Base-by-base conservation (phyloP, 192 early-diverging fungal genomes). In the Gigaspora rosea region DNA sequence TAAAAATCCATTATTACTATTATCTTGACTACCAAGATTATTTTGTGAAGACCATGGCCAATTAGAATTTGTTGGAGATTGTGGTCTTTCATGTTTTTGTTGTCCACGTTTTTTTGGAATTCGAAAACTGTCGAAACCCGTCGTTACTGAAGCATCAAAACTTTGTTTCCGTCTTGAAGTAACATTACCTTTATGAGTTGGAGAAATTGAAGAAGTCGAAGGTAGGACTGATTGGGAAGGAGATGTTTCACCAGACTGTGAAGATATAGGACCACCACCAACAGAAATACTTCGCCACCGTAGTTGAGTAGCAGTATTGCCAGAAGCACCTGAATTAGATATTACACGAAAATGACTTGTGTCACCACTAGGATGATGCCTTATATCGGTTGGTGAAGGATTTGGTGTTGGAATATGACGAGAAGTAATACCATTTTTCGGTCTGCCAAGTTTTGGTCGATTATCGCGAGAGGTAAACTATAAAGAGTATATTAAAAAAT, bases 371-470 rank as follows among this genome's bases (percentile, higher is more conserved):
- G 49, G 70, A 56, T 54, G 18, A 64, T 47, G 33, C 35, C 20
- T 61, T 59, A 75, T 75, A 12, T 50, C 47, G 7, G 72, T 75
- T 16, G 73, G 73, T 2, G 73, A 75, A 50, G 73, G 73, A 50
- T 61, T 75, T 49, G 73, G 73, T 7, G 73, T 75, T 41, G 73
- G 73, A 41, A 75, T 75, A 51, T 75, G 27, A 58, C 20, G 41
- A 41, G 41, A 41, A 41, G 41, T 41, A 3, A 41, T 41, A 41
- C 41, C 20, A 9, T 50, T 54, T 58, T 73, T 73, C 8, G 71
- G 35, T 73, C 57, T 56, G 13, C 22, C 54, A 15, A 73, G 27
- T n/a, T 71, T 15, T 15, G 48, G 48, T 33, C 50, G 20, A 27
- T 49, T 71, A 9, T 67, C 65, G 15, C 65, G 65, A 46, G 69